Conservation (phyloP, 2,329 filamentous ascomycete species). For the Metarhizium robertsii region DNA sequence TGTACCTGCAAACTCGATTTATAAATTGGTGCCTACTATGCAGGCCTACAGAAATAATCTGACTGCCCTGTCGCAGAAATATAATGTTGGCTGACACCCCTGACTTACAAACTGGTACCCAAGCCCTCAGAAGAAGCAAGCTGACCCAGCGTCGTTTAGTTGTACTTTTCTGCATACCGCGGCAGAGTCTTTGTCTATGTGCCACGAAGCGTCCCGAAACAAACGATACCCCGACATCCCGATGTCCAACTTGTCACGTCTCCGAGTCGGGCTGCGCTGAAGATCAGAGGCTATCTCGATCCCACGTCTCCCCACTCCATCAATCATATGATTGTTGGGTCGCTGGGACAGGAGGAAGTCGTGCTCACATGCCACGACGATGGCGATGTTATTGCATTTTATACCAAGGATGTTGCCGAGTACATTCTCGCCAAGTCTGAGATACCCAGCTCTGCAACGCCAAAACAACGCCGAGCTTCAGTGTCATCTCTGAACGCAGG, state of each 20-base stretch:
- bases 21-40: constrained; percentile 21
- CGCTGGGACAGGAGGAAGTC: constrained; percentile 61
- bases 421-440: constrained; percentile 25
- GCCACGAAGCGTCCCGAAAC: constrained; percentile 34
- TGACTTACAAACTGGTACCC: neutral
- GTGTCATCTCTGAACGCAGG: neutral
- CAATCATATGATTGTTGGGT: constrained; percentile 60
- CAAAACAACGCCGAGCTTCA: constrained; percentile 3
- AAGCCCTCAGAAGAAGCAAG: neutral
- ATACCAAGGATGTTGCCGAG: constrained; percentile 43
- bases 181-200: constrained; percentile 48
- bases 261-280: constrained; percentile 27
- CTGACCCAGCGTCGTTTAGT: constrained; percentile 21
- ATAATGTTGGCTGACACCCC: constrained; percentile 34
- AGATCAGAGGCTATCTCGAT: constrained; percentile 45
- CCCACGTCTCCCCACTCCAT: constrained; percentile 45
- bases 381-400: constrained; percentile 65
- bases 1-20: constrained; percentile 15
- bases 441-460: neutral
- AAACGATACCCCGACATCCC: constrained; percentile 38
- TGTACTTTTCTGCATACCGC: constrained; percentile 53
- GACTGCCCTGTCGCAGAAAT: constrained; percentile 46
- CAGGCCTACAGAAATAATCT: constrained; percentile 43
- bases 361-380: constrained; percentile 62
- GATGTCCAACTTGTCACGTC: constrained; percentile 40